These are phyloP conservation scores for Aspergillus puulaauensis DNA, from an alignment of 2,329 filamentous ascomycete genomes.

Conservation along the genomic window DNA sequence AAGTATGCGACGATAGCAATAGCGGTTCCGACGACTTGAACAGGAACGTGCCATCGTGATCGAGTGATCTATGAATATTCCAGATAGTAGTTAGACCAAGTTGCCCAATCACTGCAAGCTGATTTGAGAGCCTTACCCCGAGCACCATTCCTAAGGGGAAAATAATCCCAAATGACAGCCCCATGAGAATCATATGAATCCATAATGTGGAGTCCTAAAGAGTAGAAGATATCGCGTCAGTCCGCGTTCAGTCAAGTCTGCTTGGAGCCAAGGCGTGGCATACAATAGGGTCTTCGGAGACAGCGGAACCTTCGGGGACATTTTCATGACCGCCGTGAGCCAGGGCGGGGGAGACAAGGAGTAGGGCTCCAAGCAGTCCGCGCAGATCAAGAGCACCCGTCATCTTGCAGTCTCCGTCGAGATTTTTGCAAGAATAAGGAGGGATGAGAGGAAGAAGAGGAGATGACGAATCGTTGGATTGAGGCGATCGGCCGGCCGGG, in stretches of 20 bases:
- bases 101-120: background rate
- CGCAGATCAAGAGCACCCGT: slow-evolving; percentile 18
- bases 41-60: slow-evolving; percentile 90
- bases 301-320: slow-evolving; percentile 67
- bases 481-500: background rate
- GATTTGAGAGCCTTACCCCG: slow-evolving; percentile 57
- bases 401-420: slow-evolving; percentile 7
- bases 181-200: slow-evolving; percentile 89
- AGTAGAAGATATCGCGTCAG: slow-evolving; percentile 1
- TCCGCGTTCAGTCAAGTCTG: background rate
- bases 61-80: slow-evolving; percentile 67
- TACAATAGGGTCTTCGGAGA: slow-evolving; percentile 74
- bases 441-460: background rate
- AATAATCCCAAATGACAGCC: slow-evolving; percentile 82
- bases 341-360: slow-evolving; percentile 28
- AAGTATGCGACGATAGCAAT: slow-evolving; percentile 84
- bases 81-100: background rate
- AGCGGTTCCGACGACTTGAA: slow-evolving; percentile 72
- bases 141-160: slow-evolving; percentile 96
- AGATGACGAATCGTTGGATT: slow-evolving; percentile 3
- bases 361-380: slow-evolving; percentile 25
- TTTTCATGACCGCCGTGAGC: slow-evolving; percentile 57
- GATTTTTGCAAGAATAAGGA: background rate
- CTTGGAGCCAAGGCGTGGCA: slow-evolving; percentile 25
- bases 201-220: slow-evolving; percentile 76